Base-by-base conservation (phyloP, 2,329 filamentous ascomycete species). In the Fusarium xylarioides region DNA sequence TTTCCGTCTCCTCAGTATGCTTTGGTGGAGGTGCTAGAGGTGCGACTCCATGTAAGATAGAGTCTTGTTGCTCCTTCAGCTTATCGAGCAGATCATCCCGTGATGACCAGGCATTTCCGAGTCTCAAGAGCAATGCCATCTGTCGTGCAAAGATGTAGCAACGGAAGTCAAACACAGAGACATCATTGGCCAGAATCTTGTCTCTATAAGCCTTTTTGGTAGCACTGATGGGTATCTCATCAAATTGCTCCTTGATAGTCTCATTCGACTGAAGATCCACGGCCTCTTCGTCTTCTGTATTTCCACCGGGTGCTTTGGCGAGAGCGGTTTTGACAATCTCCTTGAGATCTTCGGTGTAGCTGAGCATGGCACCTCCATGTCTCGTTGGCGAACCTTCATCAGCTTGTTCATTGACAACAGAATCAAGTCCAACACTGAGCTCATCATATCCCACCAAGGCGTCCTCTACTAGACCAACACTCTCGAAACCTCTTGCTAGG, bases 371-470 rank as follows among this genome's bases (percentile, higher is more conserved):
- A 34, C 93, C 92, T 6, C 93, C 91, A 61, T 94, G 91, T 30
- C 91, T 88, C 67, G 90, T 88, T 2, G 88, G 86, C 2, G 86
- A 86, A 3, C 88, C 90, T 7, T 88, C 85, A 4, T 85, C 81
- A 15, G 87, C 85, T 76, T 96, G 92, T 53, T 97, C 94, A 58
- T 92, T 88, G 32, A 98, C 89, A 26, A 97, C 91, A 16, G 91
- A 88, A 80, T 98, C 95, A 35, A 99, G 85, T 0, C 95, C 95
- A 56, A 95, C 91, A 46, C 93, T 93, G 15, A 99, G 89, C 83
- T 99, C 95, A 80, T 98, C 96, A 76, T 99, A 99, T 19, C 95
- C 94, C 9, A 96, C 93, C 43, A 99, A 84, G 7, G 96, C 95
- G 86, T 99, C 96, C 79, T 99, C 96, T 14, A 98, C 94, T 15